Conservation (phyloP, 805 yeast species). For the Pichia thaimueangensis region DNA sequence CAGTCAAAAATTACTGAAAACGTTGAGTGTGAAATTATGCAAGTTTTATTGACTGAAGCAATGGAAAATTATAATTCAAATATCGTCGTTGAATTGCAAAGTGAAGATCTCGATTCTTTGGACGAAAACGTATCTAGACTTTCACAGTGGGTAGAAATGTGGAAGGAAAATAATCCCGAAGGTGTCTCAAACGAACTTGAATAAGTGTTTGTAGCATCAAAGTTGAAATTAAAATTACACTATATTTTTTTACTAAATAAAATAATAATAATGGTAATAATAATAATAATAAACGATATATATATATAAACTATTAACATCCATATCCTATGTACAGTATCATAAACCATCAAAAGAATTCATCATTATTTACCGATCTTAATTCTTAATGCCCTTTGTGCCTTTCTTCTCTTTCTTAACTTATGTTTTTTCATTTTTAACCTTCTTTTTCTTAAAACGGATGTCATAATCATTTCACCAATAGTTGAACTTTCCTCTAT, state of each 20-base stretch:
- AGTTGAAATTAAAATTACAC: no score
- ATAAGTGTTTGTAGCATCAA: no score
- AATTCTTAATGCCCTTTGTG: conserved; percentile 75
- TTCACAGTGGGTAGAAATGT: conserved; percentile 63
- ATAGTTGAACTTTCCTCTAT: conserved; percentile 10
- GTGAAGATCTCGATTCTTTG: conserved; percentile 69
- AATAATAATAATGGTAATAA: no score
- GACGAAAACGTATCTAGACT: conserved; percentile 79
- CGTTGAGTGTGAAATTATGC: conserved; percentile 96
- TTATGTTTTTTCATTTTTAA: conserved; percentile 97
- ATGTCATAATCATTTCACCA: conserved; percentile 48
- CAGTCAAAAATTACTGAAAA: conserved; percentile 84
- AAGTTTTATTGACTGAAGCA: conserved; percentile 82
- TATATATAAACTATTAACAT: neutral
- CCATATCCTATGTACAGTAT: conserved; percentile 1
- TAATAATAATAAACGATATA: neutral
- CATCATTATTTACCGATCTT: conserved; percentile 48
- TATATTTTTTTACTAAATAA: no score
- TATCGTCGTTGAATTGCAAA: conserved; percentile 72
- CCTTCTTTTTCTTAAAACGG: conserved; percentile 78
- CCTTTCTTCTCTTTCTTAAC: conserved; percentile 93
- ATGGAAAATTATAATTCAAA: conserved; percentile 71
- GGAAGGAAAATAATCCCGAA: conserved; percentile 61
- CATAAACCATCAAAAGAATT: neutral
- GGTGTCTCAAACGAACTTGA: conserved; percentile 50